Conservation (phyloP, 345 rosid species). For the Draba incana region DNA sequence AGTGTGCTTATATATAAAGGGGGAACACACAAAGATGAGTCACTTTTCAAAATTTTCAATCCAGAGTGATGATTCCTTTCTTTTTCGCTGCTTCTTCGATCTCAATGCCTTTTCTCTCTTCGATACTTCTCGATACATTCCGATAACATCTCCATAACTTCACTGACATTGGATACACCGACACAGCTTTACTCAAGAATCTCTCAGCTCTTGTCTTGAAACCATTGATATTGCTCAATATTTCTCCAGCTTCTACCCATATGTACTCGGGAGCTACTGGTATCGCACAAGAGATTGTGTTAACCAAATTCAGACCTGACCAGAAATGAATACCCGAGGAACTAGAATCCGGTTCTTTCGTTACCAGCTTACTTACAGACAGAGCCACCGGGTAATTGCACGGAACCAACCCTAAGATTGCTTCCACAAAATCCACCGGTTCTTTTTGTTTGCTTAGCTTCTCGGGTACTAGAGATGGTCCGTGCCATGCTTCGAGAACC, state of each 20-base stretch:
- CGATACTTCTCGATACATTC: constrained; percentile 41
- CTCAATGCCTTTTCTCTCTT: constrained; percentile 38
- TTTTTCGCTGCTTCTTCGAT: constrained; percentile 58
- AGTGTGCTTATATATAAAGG: constrained; percentile 7
- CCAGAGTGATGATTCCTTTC: constrained; percentile 63
- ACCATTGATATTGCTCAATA: constrained; percentile 49
- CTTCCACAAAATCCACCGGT: constrained; percentile 83
- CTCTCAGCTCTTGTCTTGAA: constrained; percentile 48
- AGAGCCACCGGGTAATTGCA: constrained; percentile 69
- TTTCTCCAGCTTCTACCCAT: constrained; percentile 75
- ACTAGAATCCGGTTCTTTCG: constrained; percentile 34
- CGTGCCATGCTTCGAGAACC: constrained; percentile 76
- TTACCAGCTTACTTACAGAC: constrained; percentile 62
- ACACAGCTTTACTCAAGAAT: constrained; percentile 66
- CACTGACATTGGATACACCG: constrained; percentile 70
- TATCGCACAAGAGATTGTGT: constrained; percentile 61
- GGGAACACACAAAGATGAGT: background rate
- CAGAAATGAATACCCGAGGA: constrained; percentile 61
- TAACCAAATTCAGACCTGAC: constrained; percentile 63
- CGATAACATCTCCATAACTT: constrained; percentile 60
- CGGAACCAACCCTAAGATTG: constrained; percentile 62
- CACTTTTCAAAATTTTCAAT: constrained; percentile 2
- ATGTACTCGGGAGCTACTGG: constrained; percentile 80
- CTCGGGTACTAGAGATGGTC: constrained; percentile 71
- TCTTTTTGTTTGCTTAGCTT: constrained; percentile 55